Evolutionary conservation across 2,329 filamentous ascomycete genomes (phyloP).

Genomic region (Alternaria gaisen): DNA sequence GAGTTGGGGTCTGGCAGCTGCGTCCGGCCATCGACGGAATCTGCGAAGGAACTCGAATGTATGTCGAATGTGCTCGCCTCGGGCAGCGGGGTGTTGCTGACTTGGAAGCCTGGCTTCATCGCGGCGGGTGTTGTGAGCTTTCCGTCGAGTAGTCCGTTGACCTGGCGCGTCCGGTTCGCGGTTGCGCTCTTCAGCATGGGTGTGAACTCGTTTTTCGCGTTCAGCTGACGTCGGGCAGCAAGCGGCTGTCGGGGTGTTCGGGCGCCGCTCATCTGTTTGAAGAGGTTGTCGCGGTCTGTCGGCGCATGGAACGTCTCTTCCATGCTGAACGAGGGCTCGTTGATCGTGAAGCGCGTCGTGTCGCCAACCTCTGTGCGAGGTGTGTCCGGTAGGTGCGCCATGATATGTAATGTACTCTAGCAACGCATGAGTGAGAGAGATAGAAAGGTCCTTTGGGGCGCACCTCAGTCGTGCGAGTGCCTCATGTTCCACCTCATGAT

Average conservation of each 20-base stretch:
- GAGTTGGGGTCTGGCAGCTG: constrained; percentile 80
- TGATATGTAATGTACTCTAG: constrained; percentile 34
- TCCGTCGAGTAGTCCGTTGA: constrained; percentile 51
- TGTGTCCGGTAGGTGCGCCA: constrained; percentile 74
- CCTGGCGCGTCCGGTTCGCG: constrained; percentile 66
- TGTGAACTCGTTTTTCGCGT: constrained; percentile 81
- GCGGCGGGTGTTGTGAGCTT: constrained; percentile 70
- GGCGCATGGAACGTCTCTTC: constrained; percentile 84
- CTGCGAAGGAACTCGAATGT: constrained; percentile 60
- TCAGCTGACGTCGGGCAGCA: constrained; percentile 62
- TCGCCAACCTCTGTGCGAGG: constrained; percentile 86
- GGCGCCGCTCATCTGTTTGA: constrained; percentile 74
- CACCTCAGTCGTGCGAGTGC: constrained; percentile 21
- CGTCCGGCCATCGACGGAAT: constrained; percentile 69
- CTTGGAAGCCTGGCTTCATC: constrained; percentile 67
- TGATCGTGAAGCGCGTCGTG: constrained; percentile 74
- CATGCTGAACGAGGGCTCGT: constrained; percentile 81
- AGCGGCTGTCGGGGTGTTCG: constrained; percentile 79
- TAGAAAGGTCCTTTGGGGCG: constrained; percentile 20
- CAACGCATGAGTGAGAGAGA: constrained; percentile 44
- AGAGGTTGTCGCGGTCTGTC: constrained; percentile 76
- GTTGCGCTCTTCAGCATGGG: constrained; percentile 87
- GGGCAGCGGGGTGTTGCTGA: constrained; percentile 78
- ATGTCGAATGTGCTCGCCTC: constrained; percentile 70
- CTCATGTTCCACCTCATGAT: constrained; percentile 15